Base-by-base conservation (phyloP, 1,139 yeast genomes). In the Kazachstania sp. region DNA sequence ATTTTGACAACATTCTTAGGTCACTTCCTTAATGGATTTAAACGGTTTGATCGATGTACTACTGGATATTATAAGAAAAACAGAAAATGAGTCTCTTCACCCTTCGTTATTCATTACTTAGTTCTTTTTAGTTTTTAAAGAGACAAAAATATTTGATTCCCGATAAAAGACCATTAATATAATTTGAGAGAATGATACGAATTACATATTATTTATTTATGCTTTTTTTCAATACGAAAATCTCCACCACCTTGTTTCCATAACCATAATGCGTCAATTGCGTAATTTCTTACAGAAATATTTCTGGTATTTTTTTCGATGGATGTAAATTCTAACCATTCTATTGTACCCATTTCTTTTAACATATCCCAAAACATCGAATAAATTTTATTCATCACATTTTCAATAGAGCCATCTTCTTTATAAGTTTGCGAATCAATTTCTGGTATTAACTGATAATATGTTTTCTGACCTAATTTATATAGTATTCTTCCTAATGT, bases 181-280 rank as follows among this genome's bases (percentile, higher is more conserved):
- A 23, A 7, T 7, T 7, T 7, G 6, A 23, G 28, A 23, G 6
- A 32, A 15, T 13, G 39, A 37, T 38, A 29, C 6, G 40, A 38
- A 38, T 38, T 38, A 38, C 40, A 38, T 37, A 20, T 28, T 13
- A n/a, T 37, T 15, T 19, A 28, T 9, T 30, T 36, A 3, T n/a
- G n/a, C n/a, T 42, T 35, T 40, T 44, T 15, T 30, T 50, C 44
- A 43, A 48, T 51, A 48, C 64, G 55, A 41, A 51, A 58, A 48
- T 67, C 70, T 19, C 88, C 88, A 4, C 86, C 86, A n/a, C 86
- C 88, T 59, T 81, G 77, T 57, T 75, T 81, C 92, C 95, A 87
- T 46, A 90, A 71, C 97, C 97, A 92, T 39, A 92, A 72, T 0
- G 97, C 97, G 55, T 92, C 98, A 20, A 86, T 75, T 1, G 97